These are phyloP conservation scores for Circinella umbellata DNA, from an alignment of 371 early-diverging fungal genomes.

Conservation along the genomic window DNA sequence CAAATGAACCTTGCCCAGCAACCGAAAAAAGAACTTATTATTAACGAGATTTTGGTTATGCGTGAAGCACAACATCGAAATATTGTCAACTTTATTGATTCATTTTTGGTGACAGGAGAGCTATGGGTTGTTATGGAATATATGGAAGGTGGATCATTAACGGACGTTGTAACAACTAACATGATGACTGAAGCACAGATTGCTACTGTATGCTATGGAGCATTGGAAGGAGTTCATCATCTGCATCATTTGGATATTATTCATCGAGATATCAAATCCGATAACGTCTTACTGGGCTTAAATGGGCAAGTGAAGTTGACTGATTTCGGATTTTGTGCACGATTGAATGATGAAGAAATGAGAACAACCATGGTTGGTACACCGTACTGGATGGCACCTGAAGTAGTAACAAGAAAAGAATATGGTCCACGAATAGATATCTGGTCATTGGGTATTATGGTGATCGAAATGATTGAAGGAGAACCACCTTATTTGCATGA, in stretches of 20 bases:
- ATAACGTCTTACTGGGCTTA: constrained; percentile 89
- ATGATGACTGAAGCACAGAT: constrained; percentile 98
- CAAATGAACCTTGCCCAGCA: constrained; percentile 96
- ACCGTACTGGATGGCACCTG: constrained; percentile 97
- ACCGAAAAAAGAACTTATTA: constrained; percentile 95
- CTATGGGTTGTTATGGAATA: constrained; percentile 97
- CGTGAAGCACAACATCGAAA: constrained; percentile 88
- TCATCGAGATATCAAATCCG: constrained; percentile 98
- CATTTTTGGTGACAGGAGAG: constrained; percentile 86
- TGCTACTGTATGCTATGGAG: constrained; percentile 90
- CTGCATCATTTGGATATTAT: constrained; percentile 94
- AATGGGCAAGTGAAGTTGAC: constrained; percentile 94
- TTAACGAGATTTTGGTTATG: constrained; percentile 97
- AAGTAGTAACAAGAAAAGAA: constrained; percentile 93
- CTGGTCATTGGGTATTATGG: constrained; percentile 98
- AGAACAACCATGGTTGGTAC: constrained; percentile 94
- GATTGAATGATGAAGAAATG: constrained; percentile 76
- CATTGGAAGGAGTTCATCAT: constrained; percentile 88
- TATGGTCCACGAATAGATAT: constrained; percentile 96
- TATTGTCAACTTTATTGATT: constrained; percentile 97
- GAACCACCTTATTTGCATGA: constrained; percentile 98
- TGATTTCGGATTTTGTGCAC: constrained; percentile 96
- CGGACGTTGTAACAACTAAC: constrained; percentile 91
- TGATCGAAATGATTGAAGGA: constrained; percentile 93
- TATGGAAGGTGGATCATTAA: constrained; percentile 96